Percentiles rank a stretch among this genome's conserved stretches.
Evolutionary conservation across 192 early-diverging fungal genomes (phyloP).

Genomic region (Jimgerdemannia lactiflua): DNA sequence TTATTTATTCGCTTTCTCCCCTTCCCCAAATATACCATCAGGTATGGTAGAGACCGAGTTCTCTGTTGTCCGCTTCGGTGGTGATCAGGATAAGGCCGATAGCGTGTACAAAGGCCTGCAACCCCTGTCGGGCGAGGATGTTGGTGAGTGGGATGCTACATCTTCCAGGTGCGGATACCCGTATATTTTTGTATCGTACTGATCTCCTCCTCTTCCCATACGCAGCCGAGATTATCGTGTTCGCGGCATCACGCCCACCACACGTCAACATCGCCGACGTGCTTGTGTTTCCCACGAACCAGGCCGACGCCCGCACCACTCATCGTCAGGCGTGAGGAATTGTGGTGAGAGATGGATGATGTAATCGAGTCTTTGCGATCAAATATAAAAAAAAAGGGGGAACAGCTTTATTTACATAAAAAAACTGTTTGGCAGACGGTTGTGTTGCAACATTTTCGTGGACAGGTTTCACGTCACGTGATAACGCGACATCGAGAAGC

Average conservation of each 20-base stretch:
- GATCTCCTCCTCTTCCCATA: slow-evolving; percentile 4
- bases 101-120: slow-evolving; percentile 77
- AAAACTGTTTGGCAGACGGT: no score
- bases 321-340: not conserved
- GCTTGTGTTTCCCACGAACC: slow-evolving; percentile 51
- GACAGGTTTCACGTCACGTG: no score
- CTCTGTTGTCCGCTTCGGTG: slow-evolving; percentile 72
- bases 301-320: slow-evolving; percentile 35
- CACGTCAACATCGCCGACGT: slow-evolving; percentile 76
- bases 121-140: slow-evolving; percentile 66
- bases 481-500: no score
- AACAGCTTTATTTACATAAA: no score
- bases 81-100: slow-evolving; percentile 62
- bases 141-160: slow-evolving; percentile 44
- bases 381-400: no score
- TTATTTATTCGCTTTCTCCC: not conserved
- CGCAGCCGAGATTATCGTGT: slow-evolving; percentile 70
- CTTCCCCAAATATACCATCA: no score
- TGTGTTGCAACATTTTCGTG: no score
- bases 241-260: slow-evolving; percentile 68
- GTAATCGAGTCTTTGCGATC: no score
- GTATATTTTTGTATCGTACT: slow-evolving; percentile 10
- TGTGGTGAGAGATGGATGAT: no score
- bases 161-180: not conserved
- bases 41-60: slow-evolving; percentile 88